Percentiles rank a stretch among this genome's conserved stretches.
Conservation (phyloP, 768 basidiomycete genomes). For the Lactarius trivialis region DNA sequence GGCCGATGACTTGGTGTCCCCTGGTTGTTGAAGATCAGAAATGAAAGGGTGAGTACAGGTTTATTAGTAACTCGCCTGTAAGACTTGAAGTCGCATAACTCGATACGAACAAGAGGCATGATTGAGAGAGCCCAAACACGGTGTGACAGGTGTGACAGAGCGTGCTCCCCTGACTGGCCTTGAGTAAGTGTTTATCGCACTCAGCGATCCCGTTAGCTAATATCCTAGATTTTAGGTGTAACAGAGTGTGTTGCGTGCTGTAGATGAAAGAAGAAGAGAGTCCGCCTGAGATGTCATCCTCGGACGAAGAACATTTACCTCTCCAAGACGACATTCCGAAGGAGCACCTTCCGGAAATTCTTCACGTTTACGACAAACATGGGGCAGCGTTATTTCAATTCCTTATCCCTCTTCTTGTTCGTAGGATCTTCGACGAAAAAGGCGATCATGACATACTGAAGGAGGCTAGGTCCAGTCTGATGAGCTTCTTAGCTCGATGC, state of each 20-base stretch:
- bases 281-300: background rate
- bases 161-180: no score
- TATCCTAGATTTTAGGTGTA: no score
- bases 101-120: slow-evolving; percentile 82
- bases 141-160: background rate
- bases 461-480: no score
- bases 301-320: background rate
- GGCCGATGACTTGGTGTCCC: slow-evolving; percentile 81
- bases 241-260: no score
- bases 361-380: background rate
- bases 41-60: background rate
- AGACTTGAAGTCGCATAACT: slow-evolving; percentile 95
- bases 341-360: slow-evolving; percentile 5
- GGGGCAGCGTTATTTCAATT: background rate
- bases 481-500: background rate
- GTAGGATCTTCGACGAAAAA: no score
- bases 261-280: no score
- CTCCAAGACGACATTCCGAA: slow-evolving; percentile 1
- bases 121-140: background rate
- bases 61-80: slow-evolving; percentile 52
- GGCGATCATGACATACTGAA: no score
- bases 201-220: no score
- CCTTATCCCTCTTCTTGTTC: no score
- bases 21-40: slow-evolving; percentile 30
- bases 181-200: no score